Evolutionary conservation across 1,284 basidiomycete species (phyloP).

Genomic region (Baeospora myosura): DNA sequence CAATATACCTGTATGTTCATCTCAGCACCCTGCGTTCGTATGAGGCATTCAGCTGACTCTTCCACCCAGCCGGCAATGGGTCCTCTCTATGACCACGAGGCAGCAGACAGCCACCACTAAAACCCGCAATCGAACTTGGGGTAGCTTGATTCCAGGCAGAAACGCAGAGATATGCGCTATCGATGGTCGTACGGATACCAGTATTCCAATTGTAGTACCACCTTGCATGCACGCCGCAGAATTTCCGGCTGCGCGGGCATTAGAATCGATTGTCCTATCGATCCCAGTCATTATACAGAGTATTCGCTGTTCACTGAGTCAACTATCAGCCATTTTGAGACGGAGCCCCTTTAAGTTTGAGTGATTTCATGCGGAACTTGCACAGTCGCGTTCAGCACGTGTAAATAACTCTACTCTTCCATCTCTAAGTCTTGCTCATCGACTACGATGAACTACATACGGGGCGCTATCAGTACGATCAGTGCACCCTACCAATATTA

Average conservation of each 20-base stretch:
- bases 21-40: background rate
- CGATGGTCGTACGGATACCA: no score
- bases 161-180: no score
- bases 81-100: slow-evolving; percentile 45
- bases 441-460: slow-evolving; percentile 67
- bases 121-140: no score
- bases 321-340: no score
- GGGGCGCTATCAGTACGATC: slow-evolving; percentile 74
- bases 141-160: no score
- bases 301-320: no score
- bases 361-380: background rate
- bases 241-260: no score
- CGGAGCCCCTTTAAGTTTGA: no score
- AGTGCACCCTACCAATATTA: slow-evolving; percentile 81
- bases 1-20: slow-evolving; percentile 55
- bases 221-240: no score
- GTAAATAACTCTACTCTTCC: background rate
- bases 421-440: no score
- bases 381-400: background rate
- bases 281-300: background rate
- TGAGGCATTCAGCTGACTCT: slow-evolving; percentile 5
- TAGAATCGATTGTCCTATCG: no score
- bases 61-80: slow-evolving; percentile 45
- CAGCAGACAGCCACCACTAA: background rate
- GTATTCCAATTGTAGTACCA: background rate